Evolutionary conservation across 192 early-diverging fungal genomes (phyloP), one percentile per base, ranked within the genome.

Genomic region (Linnemannia hyalina): DNA sequence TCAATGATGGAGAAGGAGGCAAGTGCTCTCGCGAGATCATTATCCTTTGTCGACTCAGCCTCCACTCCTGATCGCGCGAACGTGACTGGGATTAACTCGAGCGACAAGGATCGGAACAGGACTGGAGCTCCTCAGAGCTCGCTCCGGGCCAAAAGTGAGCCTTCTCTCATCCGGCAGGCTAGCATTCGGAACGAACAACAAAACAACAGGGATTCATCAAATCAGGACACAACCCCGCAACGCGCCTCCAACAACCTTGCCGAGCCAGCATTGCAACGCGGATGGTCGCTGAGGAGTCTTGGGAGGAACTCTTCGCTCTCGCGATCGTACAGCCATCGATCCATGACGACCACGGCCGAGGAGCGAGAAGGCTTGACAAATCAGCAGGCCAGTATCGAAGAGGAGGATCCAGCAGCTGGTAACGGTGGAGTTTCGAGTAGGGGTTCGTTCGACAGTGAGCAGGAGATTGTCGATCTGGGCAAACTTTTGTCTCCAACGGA

Each of bases 261-360:
- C 23, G 29, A 46, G 29, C 7, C 60, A 4, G 52, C 60, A 35
- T 22, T 77, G 70, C 74, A 73, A 15, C 78, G 83, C 6, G 78
- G 74, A 32, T 85, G 83, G 83, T 85, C 83, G 3, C 36, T 85
- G 38, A 80, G 42, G 38, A 65, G 74, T 10, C 83, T 85, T 22
- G 55, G 75, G 5, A 69, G 75, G n/a, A 57, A 57, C 15, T 52
- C 78, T 0, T 80, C 83, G 7, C 69, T 77, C 7, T 80, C 44
- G 13, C 68, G 74, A 7, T 65, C 65, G 11, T 55, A 46, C 40
- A 78, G 75, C 29, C 68, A 78, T 6, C 23, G n/a, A n/a, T 65
- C 57, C 23, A 76, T 68, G 38, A 74, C 42, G 38, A 74, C 42
- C 41, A 72, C 36, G n/a, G 22, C 71, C 2, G 83, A 85, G 16